Evolutionary conservation across 768 basidiomycete species (phyloP), one percentile per base, ranked within the genome.

Genomic region (Tricholomella constricta): DNA sequence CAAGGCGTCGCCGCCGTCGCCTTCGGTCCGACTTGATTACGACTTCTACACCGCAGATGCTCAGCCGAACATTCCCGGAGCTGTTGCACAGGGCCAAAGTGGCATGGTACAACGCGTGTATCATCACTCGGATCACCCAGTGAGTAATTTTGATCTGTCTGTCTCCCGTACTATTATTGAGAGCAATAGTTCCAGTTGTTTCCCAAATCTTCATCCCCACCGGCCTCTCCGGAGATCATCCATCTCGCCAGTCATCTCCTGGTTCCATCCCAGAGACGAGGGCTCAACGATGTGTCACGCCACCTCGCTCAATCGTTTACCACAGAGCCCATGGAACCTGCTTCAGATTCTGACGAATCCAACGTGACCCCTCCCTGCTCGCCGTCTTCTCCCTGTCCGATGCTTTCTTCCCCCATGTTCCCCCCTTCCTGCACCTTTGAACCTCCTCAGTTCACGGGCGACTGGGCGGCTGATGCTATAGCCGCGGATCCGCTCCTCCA

Each of bases 381-480:
- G 2, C 48, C 48, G 2, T 26, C 15, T 2, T 32, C 40, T n/a
- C 22, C 48, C 46, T 9, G 27, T 3, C 29, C 44, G 1, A 29
- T 20, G 2, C 0, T 23, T 6, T 40, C 36, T 11, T 17, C 37
- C 17, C 35, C n/a, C 5, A 34, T 29, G 4, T 10, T 17, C 10
- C 20, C 34, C 14, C 2, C 37, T 7, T 29, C 26, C 17, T 36
- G 43, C 9, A n/a, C 20, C 9, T 8, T 34, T 4, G 35, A 34
- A 20, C 40, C 35, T 1, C 25, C 37, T 3, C 58, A 31, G 2
- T 60, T 43, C 26, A 60, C 59, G 9, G 59, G 59, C 11, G 47
- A 60, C 34, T 60, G 59, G 59, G 59, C 43, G 12, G 41, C 32
- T 2, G 59, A 60, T 17, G 56, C 47, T 14, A 45, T 60, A 1